These are phyloP conservation scores for Lepidium didymum DNA, from an alignment of 345 rosid species.

Conservation along the genomic window DNA sequence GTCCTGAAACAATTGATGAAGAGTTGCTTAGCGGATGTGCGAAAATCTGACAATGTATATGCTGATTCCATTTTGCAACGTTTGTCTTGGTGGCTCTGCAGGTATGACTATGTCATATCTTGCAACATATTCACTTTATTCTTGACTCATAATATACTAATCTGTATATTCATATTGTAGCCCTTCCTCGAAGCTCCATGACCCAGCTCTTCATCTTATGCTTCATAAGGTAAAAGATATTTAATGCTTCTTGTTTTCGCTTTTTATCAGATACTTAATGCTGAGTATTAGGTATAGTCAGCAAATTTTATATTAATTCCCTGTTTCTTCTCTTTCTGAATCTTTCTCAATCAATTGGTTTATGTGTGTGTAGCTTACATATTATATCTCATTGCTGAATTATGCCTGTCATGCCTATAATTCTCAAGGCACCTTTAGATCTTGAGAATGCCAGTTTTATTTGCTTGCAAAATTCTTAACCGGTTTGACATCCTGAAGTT, in stretches of 20 bases:
- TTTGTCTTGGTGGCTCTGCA: slow-evolving; percentile 92
- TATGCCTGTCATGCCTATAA: slow-evolving; percentile 5
- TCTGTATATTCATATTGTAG: slow-evolving; percentile 35
- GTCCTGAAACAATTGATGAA: slow-evolving; percentile 78
- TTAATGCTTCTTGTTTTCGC: neutral
- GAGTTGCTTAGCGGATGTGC: slow-evolving; percentile 83
- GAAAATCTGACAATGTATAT: slow-evolving; percentile 67
- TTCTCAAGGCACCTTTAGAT: neutral
- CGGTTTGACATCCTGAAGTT: neutral
- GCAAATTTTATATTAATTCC: neutral
- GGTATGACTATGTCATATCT: slow-evolving; percentile 39
- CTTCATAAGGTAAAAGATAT: slow-evolving; percentile 69
- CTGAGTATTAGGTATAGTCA: neutral
- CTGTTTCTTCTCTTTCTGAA: neutral
- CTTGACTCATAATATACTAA: slow-evolving; percentile 22
- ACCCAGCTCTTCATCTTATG: slow-evolving; percentile 84
- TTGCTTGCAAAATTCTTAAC: neutral
- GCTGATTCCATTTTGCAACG: slow-evolving; percentile 96
- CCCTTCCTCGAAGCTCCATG: slow-evolving; percentile 93
- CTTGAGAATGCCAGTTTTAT: neutral
- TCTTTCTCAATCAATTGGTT: neutral
- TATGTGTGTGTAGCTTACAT: neutral
- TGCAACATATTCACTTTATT: slow-evolving; percentile 4
- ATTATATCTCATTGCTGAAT: neutral
- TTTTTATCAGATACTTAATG: neutral